Evolutionary conservation across 2,329 filamentous ascomycete species (phyloP), one percentile per base, ranked within the genome.

Genomic region (Cladosporium sp.): DNA sequence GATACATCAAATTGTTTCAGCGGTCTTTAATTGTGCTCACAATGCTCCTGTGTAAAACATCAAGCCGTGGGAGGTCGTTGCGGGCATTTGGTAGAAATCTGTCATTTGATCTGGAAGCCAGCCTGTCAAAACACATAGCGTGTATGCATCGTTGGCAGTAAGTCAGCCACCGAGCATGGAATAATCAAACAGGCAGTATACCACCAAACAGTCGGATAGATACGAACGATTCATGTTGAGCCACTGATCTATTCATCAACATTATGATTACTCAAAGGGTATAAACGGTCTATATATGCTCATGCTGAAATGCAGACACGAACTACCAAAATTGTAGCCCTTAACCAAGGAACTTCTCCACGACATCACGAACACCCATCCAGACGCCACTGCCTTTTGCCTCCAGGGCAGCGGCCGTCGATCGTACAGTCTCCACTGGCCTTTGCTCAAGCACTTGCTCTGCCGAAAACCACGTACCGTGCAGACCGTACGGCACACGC

Each of bases 401-500:
- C 37, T 61, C 59, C 58, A 65, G 19, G 25, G 62, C 66, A 34
- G 60, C 61, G 15, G 53, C 64, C 39, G 66, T 67, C 20, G 48
- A 68, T 53, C 73, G 59, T 1, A 72, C 59, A 5, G 54, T 65
- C 36, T 74, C 72, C 13, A 77, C 65, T 5, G 64, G 65, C 47
- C 76, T 72, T 66, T 87, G 84, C 1, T 67, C 68, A 7, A 65
- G 61, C 20, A 87, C 78, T 59, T 84, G 75, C 3, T 77, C 73
- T 57, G 81, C 77, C 0, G 75, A 71, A 56, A 87, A 86, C 82
- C 84, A 88, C 6, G 75, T 76, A 3, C 83, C 84, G 66, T 88
- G 87, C 49, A 90, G 70, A 0, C 87, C 86, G 64, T 90, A 90
- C 0, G 87, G 86, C 0, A 90, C 85, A 12, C 87, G 72, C 62